Evolutionary conservation across 208 protist genomes (phyloP).

Genomic region (Leishmania guyanensis): DNA sequence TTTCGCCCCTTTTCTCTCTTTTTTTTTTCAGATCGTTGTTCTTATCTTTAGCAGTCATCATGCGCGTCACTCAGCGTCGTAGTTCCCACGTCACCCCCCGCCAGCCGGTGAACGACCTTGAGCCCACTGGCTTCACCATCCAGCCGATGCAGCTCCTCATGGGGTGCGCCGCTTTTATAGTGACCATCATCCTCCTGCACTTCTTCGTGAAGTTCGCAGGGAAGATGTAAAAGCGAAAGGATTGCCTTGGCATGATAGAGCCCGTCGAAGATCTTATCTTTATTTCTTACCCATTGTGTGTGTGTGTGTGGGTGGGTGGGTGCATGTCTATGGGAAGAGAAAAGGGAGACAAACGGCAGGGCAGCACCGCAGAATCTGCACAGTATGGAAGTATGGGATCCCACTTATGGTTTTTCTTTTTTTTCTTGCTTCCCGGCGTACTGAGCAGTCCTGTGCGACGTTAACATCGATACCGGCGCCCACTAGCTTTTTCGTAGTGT

Average conservation of each 20-base stretch:
- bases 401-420: background rate
- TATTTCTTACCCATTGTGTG: background rate
- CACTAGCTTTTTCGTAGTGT: background rate
- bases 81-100: slow-evolving; percentile 28
- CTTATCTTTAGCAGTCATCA: slow-evolving; percentile 20
- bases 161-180: slow-evolving; percentile 62
- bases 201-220: slow-evolving; percentile 83
- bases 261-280: background rate
- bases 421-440: background rate
- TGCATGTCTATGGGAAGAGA: background rate
- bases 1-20: background rate
- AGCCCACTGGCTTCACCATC: slow-evolving; percentile 71
- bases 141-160: slow-evolving; percentile 81
- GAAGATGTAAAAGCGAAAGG: slow-evolving; percentile 19
- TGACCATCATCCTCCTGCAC: slow-evolving; percentile 88
- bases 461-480: background rate
- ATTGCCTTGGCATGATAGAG: background rate
- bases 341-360: background rate
- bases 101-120: slow-evolving; percentile 61
- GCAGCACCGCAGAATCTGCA: background rate
- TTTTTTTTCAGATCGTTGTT: background rate
- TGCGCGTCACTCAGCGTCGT: slow-evolving; percentile 62
- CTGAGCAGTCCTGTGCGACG: background rate
- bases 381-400: background rate
- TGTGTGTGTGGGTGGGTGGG: background rate